Evolutionary conservation across 169 alveolate genomes (phyloP), one percentile per base, ranked within the genome.

Genomic region (Eimeria sp.): DNA sequence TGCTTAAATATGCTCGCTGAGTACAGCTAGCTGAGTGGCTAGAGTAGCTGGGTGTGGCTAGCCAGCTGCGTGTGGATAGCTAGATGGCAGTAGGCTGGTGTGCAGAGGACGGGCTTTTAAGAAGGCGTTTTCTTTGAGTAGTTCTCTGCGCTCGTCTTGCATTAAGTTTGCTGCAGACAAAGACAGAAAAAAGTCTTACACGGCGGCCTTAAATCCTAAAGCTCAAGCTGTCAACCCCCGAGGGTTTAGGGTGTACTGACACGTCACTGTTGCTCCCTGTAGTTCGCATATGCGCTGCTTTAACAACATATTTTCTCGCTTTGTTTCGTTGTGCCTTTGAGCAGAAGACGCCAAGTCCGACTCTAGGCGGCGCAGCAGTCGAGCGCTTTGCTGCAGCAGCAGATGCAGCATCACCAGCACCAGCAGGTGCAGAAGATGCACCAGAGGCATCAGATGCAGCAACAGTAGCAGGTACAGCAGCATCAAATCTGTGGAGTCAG

Each of bases 351-450:
- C 63, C 45, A 83, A 27, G 75, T 83, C 91, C 10, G 91, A 54
- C 45, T 83, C 75, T 54, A 83, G 61, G 51, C 72, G 91, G 2
- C 75, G 91, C 57, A 83, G 91, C 91, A 83, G 54, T 13, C 76
- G 91, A 11, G 72, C 91, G 91, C 91, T 83, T 83, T 83, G 91
- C 91, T 83, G 91, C 91, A 57, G 47, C 84, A 73, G 84, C 84
- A 43, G 84, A 51, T 14, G 84, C 57, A 73, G 84, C 51, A 73
- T 1, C 84, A 73, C 30, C 57, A 73, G 7, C 54, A 34, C 58
- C 22, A 40, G 25, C 84, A 30, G 27, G 57, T 34, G 84, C 84
- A 40, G 14, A 5, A 61, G 27, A 18, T 16, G 70, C 70, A 61
- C 9, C 70, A 61, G 70, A 18, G 2, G 70, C 70, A 61, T 7